Evolutionary conservation across 2,329 filamentous ascomycete species (phyloP).

Genomic region (Trichoderma gracile): DNA sequence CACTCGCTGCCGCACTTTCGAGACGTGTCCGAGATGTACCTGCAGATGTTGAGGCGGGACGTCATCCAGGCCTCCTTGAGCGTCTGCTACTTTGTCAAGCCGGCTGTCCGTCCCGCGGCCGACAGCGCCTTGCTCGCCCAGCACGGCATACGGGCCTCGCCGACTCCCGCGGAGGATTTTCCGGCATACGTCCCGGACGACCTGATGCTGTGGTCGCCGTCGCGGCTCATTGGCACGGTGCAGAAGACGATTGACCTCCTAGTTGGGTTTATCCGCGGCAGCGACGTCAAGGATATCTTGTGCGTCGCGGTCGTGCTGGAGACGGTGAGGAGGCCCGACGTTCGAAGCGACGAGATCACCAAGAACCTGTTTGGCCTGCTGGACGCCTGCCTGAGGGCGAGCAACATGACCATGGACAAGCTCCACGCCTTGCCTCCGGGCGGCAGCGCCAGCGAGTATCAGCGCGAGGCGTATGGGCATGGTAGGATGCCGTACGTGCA

Average conservation of each 20-base stretch:
- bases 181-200: constrained; percentile 39
- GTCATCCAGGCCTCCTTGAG: constrained; percentile 57
- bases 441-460: constrained; percentile 28
- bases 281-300: constrained; percentile 53
- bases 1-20: constrained; percentile 48
- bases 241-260: constrained; percentile 51
- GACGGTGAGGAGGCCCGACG: constrained; percentile 46
- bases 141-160: constrained; percentile 39
- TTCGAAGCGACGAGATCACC: constrained; percentile 46
- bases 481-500: constrained; percentile 37
- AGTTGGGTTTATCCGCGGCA: constrained; percentile 49
- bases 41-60: constrained; percentile 55
- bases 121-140: constrained; percentile 37
- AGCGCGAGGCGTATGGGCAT: constrained; percentile 36
- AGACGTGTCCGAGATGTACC: constrained; percentile 54
- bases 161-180: constrained; percentile 40
- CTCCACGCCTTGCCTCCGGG: constrained; percentile 28
- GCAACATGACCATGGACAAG: constrained; percentile 46
- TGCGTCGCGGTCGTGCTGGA: constrained; percentile 51
- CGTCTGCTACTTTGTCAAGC: constrained; percentile 56
- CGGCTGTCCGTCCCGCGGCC: constrained; percentile 35
- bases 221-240: constrained; percentile 46
- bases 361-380: constrained; percentile 46
- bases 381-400: constrained; percentile 47
- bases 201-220: constrained; percentile 46